Evolutionary conservation across 306 rosid species (phyloP).

Genomic region (Malus fusca): DNA sequence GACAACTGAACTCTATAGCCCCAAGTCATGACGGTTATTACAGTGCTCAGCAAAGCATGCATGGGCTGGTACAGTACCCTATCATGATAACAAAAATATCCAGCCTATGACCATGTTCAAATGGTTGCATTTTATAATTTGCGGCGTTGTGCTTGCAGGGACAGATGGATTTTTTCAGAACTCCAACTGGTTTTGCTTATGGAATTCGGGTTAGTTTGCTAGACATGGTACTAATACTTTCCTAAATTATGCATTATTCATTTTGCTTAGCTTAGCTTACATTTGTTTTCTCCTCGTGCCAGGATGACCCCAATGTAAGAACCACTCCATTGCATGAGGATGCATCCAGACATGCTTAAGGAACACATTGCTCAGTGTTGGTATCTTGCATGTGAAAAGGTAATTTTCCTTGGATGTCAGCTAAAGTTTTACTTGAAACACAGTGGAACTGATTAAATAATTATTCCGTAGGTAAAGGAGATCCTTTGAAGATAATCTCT

Average conservation of each 20-base stretch:
- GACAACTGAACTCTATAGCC: conserved; percentile 82
- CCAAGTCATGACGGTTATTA: conserved; percentile 84
- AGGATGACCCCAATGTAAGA: conserved; percentile 92
- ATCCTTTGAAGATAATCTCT: conserved; percentile 24
- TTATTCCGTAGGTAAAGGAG: conserved; percentile 28
- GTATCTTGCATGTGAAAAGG: conserved; percentile 20
- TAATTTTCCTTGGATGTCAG: background rate
- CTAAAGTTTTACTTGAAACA: conserved; percentile 5
- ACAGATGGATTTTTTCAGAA: conserved; percentile 86
- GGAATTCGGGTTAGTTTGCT: conserved; percentile 74
- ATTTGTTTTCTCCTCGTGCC: conserved; percentile 27
- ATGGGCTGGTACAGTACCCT: conserved; percentile 69
- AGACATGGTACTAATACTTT: background rate
- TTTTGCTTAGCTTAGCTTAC: conserved; percentile 3
- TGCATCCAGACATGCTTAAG: conserved; percentile 80
- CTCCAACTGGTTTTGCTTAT: conserved; percentile 57
- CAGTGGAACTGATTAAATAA: conserved; percentile 9
- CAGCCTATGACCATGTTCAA: conserved; percentile 10
- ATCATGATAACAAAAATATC: conserved; percentile 13
- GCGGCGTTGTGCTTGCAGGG: conserved; percentile 55
- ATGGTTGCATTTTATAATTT: conserved; percentile 15
- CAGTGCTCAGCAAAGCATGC: conserved; percentile 75
- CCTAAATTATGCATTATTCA: background rate
- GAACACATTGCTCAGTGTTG: conserved; percentile 13
- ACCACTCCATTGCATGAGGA: conserved; percentile 88